Conservation (phyloP, 345 rosid genomes). For the Salix udensis region DNA sequence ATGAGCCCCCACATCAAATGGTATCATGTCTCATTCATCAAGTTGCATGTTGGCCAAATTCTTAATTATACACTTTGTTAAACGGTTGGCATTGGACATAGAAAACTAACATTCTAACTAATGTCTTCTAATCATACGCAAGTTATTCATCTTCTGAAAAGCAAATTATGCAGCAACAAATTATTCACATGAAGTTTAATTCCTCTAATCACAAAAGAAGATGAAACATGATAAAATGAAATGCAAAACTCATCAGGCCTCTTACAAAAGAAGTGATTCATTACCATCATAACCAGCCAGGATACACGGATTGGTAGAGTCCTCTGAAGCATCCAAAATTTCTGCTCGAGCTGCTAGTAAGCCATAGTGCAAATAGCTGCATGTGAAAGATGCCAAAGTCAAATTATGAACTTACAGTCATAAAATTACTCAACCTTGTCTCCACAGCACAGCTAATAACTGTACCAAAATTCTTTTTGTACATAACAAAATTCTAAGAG, state of each 20-base stretch:
- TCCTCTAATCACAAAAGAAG: not conserved
- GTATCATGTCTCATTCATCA: not conserved
- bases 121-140: not conserved
- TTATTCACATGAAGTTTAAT: not conserved
- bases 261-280: slow-evolving; percentile 5
- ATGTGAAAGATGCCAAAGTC: slow-evolving; percentile 20
- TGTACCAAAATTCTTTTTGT: not conserved
- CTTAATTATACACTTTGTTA: not conserved
- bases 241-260: not conserved
- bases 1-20: not conserved
- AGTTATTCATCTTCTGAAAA: not conserved
- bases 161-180: not conserved
- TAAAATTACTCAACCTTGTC: not conserved
- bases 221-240: not conserved
- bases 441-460: not conserved
- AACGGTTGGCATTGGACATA: not conserved
- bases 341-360: slow-evolving; percentile 95
- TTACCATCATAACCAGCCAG: slow-evolving; percentile 77
- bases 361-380: slow-evolving; percentile 91
- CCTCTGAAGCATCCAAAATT: slow-evolving; percentile 67
- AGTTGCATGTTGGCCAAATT: not conserved
- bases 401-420: slow-evolving; percentile 10
- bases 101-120: not conserved
- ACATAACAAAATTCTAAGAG: not conserved
- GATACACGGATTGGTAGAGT: slow-evolving; percentile 71